Base-by-base conservation (phyloP, 257 asterid genomes). In the Avicennia marina region DNA sequence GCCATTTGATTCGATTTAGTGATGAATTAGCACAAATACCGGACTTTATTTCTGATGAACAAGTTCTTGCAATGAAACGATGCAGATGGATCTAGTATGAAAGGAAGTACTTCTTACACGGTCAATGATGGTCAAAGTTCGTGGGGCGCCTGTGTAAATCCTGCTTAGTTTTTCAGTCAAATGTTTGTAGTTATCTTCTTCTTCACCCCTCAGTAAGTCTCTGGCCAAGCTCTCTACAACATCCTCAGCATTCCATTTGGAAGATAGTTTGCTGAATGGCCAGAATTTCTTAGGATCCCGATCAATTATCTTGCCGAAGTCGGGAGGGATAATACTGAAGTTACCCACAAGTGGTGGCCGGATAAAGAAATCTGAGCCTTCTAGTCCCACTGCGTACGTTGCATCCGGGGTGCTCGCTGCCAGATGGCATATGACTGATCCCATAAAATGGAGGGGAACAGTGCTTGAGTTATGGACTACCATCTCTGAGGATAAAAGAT, bases 371-470 rank as follows among this genome's bases (percentile, higher is more conserved):
- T 84, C 88, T 6, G 95, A 86, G 29, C 86, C 82, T 66, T 81
- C 67, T 27, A 84, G 55, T 49, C 97, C 97, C 29, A 80, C 21
- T 4, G 93, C 88, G 31, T 76, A 84, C 16, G 80, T 73, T 48
- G 95, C 94, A 40, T 84, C 95, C 1, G 95, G 95, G 8, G 94
- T 89, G 77, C 97, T 89, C 39, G 75, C 81, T 0, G 79, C 59
- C 19, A 84, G 74, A 69, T 86, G 95, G 60, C 95, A 82, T 4
- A 84, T 42, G 62, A 81, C 17, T 6, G 81, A 79, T 13, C 97
- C 97, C 62, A 10, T 24, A 19, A 89, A 40, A 8, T 19, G 62
- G 25, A 82, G 47, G 19, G 86, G 53, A 26, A 75, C 59, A 36
- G 57, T 34, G 54, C 67, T 54, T 12, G 69, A 59, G 69, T 86